A percentile compares a stretch with the other conserved stretches of the same genome.
These are phyloP conservation scores for Cinnamomum chago DNA, from an alignment of 164 flowering plant species.

Conservation along the genomic window DNA sequence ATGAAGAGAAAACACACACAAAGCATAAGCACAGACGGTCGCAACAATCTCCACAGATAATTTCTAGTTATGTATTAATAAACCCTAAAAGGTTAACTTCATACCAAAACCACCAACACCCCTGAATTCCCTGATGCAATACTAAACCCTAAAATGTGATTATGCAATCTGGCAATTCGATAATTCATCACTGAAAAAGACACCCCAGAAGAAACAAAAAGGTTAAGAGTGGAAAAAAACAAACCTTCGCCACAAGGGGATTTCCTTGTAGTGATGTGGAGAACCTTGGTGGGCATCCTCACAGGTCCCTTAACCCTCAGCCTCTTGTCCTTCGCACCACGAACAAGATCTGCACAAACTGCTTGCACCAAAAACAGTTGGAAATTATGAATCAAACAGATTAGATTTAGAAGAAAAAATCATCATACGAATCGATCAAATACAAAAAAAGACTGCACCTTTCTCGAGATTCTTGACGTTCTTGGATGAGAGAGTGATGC, in stretches of 20 bases:
- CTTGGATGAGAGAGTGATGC: conserved; percentile 40
- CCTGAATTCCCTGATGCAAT: no score
- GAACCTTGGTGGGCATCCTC: conserved; percentile 90
- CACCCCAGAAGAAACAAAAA: neutral
- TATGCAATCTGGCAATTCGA: neutral
- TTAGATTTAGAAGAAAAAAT: neutral
- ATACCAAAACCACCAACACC: no score
- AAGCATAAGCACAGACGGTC: no score
- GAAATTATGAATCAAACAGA: neutral
- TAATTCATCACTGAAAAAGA: neutral
- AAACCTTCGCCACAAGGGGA: conserved; percentile 97
- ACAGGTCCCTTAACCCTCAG: conserved; percentile 89
- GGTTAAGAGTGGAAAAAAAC: neutral
- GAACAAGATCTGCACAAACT: conserved; percentile 80
- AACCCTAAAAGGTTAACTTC: no score
- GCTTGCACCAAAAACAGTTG: neutral
- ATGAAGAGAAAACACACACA: no score
- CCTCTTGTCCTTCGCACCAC: conserved; percentile 85
- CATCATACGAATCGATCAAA: neutral
- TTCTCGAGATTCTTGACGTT: conserved; percentile 41
- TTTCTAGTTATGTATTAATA: no score
- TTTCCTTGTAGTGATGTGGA: conserved; percentile 81
- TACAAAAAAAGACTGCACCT: conserved; percentile 14
- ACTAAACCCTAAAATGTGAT: no score
- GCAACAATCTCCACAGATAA: no score